Base-by-base conservation (phyloP, 805 yeast species). In the Tanozyma kutaoensis region DNA sequence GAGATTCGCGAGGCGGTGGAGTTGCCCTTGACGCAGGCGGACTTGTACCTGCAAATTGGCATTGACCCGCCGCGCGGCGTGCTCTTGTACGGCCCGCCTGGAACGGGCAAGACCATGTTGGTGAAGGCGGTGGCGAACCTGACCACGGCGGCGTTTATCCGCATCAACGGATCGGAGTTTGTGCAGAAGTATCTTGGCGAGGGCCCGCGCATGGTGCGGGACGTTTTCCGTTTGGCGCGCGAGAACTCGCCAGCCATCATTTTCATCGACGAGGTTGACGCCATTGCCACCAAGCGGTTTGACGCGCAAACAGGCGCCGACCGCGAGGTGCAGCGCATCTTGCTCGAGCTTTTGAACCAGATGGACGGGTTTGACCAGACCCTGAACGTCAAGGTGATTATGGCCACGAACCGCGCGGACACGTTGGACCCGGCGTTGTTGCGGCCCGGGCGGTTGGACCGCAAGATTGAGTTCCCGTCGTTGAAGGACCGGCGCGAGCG, bases 281-380 rank as follows among this genome's bases (percentile, higher is more conserved):
- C 99, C 19, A 91, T 91, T 53, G 99, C 98, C 30, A 91, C 98
- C 22, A 91, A 91, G 57, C 81, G 99, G 59, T 91, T 91, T 46
- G 98, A 91, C 58, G 99, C 98, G 14, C 98, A 91, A 63, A 91
- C 99, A 3, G 98, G 98, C 51, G 97, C 98, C 20, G 99, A 91
- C 59, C 76, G 98, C 58, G 99, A 91, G 61, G 98, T 91, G 29
- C 99, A 91, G 62, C 82, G 99, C 63, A 91, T 88, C 40, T 66
- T 91, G 54, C 76, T 91, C 48, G 99, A 91, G 61, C 66, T 91
- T 48, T 68, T 91, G 45, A 91, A 93, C 45, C 99, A 91, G 61
- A 91, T 91, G 99, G 99, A 91, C 57, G 99, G 99, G 27, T 91
- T 91, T 44, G 99, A 91, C 50, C 98, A 91, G 61, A 62, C 79